Evolutionary conservation across 768 basidiomycete species (phyloP).

Genomic region (Pulveroboletus sp.): DNA sequence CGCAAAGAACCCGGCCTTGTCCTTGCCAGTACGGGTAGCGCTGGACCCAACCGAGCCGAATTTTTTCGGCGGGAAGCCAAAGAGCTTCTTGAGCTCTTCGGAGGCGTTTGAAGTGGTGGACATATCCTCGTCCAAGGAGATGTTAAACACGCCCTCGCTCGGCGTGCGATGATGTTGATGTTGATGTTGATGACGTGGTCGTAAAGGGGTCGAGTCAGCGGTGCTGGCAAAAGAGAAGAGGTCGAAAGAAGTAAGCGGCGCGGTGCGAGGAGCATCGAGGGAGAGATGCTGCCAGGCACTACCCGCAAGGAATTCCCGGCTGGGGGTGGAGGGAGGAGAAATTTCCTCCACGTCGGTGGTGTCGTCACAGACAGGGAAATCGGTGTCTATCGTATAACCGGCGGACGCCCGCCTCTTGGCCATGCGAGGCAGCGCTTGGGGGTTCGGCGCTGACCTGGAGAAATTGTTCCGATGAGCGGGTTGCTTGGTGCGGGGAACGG

Average conservation of each 20-base stretch:
- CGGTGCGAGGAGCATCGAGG: conserved; percentile 48
- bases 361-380: conserved; percentile 74
- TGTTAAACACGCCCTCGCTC: conserved; percentile 70
- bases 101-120: conserved; percentile 40
- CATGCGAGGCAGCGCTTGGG: conserved; percentile 32
- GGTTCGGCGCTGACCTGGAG: conserved; percentile 51
- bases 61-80: conserved; percentile 30
- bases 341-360: conserved; percentile 46
- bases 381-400: conserved; percentile 22
- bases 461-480: conserved; percentile 26
- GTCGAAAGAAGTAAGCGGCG: conserved; percentile 40
- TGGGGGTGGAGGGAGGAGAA: conserved; percentile 54
- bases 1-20: conserved; percentile 59
- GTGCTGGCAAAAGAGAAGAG: conserved; percentile 39
- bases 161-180: conserved; percentile 57
- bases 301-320: conserved; percentile 36
- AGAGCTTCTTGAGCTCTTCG: conserved; percentile 35
- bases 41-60: conserved; percentile 30
- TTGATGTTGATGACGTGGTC: conserved; percentile 48
- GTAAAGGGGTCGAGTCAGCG: conserved; percentile 35
- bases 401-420: conserved; percentile 32
- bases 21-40: conserved; percentile 23
- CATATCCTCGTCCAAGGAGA: conserved; percentile 69
- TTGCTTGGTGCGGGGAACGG: conserved; percentile 40
- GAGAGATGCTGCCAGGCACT: conserved; percentile 32